These are phyloP conservation scores for Debaryomycetaceae sp. DNA, from an alignment of 1,139 yeast species.

Conservation along the genomic window DNA sequence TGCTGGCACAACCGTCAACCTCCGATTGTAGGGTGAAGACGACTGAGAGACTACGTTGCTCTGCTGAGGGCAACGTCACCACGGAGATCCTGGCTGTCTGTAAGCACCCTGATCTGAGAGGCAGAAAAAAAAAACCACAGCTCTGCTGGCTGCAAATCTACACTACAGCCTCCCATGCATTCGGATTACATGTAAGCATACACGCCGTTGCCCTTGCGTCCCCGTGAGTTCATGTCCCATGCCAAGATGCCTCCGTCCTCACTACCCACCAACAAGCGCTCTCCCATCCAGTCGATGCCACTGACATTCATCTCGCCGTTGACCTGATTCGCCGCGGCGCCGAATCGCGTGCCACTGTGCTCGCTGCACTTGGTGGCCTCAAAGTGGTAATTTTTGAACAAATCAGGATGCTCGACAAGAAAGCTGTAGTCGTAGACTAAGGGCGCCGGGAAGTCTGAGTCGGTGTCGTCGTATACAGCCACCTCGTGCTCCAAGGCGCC, in stretches of 20 bases:
- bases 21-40: too few species aligned
- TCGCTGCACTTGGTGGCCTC: background rate
- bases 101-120: too few species aligned
- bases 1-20: too few species aligned
- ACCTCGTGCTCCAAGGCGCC: conserved; percentile 7
- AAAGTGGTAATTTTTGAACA: conserved; percentile 29
- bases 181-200: conserved; percentile 29
- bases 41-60: too few species aligned
- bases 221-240: conserved; percentile 40
- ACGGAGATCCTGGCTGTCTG: too few species aligned
- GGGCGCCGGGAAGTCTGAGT: conserved; percentile 30
- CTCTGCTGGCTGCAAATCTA: too few species aligned
- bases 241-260: conserved; percentile 41
- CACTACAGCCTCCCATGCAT: too few species aligned
- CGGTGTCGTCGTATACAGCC: conserved; percentile 13
- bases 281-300: conserved; percentile 39
- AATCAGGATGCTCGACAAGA: conserved; percentile 35
- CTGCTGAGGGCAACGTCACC: too few species aligned
- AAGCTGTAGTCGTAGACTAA: conserved; percentile 44
- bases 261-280: conserved; percentile 36
- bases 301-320: conserved; percentile 45
- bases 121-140: too few species aligned
- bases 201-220: conserved; percentile 39
- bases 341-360: too few species aligned
- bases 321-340: conserved; percentile 28